phyloP scores from a whole-genome alignment of 1,284 basidiomycete genomes.

The Trametes pubescens region DNA sequence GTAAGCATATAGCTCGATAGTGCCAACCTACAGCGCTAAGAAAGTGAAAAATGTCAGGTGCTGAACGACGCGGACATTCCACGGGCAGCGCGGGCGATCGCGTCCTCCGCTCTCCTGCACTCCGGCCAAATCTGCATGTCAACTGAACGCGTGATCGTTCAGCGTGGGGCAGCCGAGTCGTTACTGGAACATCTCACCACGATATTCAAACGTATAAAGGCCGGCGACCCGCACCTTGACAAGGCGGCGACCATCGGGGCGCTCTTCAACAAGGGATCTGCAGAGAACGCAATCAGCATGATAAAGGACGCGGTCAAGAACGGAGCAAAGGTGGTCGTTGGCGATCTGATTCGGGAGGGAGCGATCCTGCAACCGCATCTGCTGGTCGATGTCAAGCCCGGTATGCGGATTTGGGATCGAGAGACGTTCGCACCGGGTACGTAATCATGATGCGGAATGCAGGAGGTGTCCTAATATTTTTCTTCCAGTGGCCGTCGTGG shows the following conservation, averaged over 20 bases:
- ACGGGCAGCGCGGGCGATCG: slow-evolving; percentile 60
- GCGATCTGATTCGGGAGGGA: slow-evolving; percentile 51
- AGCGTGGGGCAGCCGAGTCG: slow-evolving; percentile 47
- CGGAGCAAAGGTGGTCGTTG: slow-evolving; percentile 62
- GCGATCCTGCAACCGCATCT: slow-evolving; percentile 63
- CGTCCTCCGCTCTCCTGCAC: slow-evolving; percentile 64
- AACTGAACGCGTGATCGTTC: slow-evolving; percentile 70
- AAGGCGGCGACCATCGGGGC: slow-evolving; percentile 42
- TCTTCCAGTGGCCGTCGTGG: slow-evolving; percentile 51
- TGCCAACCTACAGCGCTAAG: not conserved
- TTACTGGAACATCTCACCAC: slow-evolving; percentile 48
- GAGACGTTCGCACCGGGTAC: slow-evolving; percentile 69
- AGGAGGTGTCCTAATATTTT: not conserved
- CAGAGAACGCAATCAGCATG: slow-evolving; percentile 56
- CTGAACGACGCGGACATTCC: slow-evolving; percentile 67
- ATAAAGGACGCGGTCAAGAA: slow-evolving; percentile 57
- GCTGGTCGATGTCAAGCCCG: slow-evolving; percentile 54
- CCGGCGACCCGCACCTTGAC: slow-evolving; percentile 43
- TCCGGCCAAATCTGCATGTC: slow-evolving; percentile 79
- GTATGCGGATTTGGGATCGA: slow-evolving; percentile 60
- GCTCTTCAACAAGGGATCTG: slow-evolving; percentile 59
- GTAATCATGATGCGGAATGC: not conserved
- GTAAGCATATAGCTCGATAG: slow-evolving; percentile 45
- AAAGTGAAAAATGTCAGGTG: slow-evolving; percentile 45
- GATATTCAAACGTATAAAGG: slow-evolving; percentile 47